Conservation (phyloP, 345 rosid genomes). For the Bruguiera gymnorhiza region DNA sequence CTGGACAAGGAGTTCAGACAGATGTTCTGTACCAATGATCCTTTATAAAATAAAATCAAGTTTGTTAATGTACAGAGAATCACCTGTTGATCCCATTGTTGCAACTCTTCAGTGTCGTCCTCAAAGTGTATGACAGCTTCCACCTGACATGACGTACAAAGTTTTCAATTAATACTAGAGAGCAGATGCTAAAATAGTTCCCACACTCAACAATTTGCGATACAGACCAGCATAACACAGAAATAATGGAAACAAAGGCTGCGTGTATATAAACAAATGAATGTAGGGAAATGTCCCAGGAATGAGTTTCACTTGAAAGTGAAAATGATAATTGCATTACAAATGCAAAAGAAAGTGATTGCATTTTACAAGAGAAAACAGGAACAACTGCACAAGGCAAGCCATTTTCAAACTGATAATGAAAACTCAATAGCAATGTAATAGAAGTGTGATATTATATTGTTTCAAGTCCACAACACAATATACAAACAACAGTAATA, state of each 20-base stretch:
- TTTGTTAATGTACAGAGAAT: neutral
- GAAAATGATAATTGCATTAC: neutral
- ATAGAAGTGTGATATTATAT: neutral
- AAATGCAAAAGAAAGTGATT: neutral
- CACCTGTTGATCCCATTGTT: slow-evolving; percentile 99
- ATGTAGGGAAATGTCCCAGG: neutral
- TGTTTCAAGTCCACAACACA: neutral
- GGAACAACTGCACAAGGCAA: neutral
- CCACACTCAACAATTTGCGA: no score
- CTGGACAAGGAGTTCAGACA: neutral
- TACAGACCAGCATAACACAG: no score
- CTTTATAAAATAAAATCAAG: neutral
- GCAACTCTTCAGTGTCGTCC: slow-evolving; percentile 90
- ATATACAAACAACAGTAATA: neutral
- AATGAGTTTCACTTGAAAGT: neutral
- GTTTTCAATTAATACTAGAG: no score
- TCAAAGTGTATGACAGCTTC: slow-evolving; percentile 97
- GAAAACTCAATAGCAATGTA: neutral
- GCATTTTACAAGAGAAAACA: neutral
- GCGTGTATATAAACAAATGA: no score
- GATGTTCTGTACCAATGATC: neutral
- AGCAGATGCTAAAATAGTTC: no score
- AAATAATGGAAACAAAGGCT: no score
- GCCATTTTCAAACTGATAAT: neutral
- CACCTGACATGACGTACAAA: slow-evolving; percentile 41